These are phyloP conservation scores for Fusarium camptoceras DNA, from an alignment of 2,329 filamentous ascomycete genomes.

Conservation along the genomic window DNA sequence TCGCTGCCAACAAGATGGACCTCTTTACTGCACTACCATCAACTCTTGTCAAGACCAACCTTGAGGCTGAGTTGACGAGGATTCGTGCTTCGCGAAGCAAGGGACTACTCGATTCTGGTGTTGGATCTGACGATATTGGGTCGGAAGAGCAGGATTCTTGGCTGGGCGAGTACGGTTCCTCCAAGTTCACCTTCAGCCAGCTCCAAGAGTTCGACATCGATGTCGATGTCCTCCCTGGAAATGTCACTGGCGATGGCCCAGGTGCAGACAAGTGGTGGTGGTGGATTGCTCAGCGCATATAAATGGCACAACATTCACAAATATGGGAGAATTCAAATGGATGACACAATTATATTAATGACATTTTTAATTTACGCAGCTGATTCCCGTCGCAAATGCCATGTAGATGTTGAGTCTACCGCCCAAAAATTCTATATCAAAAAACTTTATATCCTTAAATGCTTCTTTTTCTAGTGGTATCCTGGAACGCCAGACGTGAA, in stretches of 20 bases:
- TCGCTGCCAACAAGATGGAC: slow-evolving; percentile 96
- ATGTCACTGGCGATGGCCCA: slow-evolving; percentile 72
- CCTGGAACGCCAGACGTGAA: slow-evolving; percentile 49
- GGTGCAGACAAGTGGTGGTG: slow-evolving; percentile 87
- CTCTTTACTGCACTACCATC: slow-evolving; percentile 92
- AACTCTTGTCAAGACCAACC: slow-evolving; percentile 75
- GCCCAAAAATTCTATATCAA: slow-evolving; percentile 40
- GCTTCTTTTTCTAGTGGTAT: slow-evolving; percentile 39
- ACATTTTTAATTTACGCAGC: slow-evolving; percentile 40
- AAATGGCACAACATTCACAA: background rate
- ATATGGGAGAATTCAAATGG: background rate
- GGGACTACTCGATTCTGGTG: slow-evolving; percentile 83
- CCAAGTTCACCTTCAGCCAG: slow-evolving; percentile 81
- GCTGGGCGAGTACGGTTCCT: slow-evolving; percentile 83
- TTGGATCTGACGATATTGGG: slow-evolving; percentile 70
- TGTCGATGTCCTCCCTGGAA: slow-evolving; percentile 82
- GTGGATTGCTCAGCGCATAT: slow-evolving; percentile 80
- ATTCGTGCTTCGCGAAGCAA: slow-evolving; percentile 82
- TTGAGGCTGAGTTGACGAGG: slow-evolving; percentile 85
- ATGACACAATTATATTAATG: slow-evolving; percentile 44
- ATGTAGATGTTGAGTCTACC: slow-evolving; percentile 59
- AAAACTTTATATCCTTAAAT: slow-evolving; percentile 20
- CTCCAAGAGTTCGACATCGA: slow-evolving; percentile 86
- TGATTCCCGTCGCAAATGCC: slow-evolving; percentile 37
- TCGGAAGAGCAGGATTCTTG: slow-evolving; percentile 83